Conservation (phyloP, 805 yeast genomes). For the Cyberlindnera mississippiensis region DNA sequence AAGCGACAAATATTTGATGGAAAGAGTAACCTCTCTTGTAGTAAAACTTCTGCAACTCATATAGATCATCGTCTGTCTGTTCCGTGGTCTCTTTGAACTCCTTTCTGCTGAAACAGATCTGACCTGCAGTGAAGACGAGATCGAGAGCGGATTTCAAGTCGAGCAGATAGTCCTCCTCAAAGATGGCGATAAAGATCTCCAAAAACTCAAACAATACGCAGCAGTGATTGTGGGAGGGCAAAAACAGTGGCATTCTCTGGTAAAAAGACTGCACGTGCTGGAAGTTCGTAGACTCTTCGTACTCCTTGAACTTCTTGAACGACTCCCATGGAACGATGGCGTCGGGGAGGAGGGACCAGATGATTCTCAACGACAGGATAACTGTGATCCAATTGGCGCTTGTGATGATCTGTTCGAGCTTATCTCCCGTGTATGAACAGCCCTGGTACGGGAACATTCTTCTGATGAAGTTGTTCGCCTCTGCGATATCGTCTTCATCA, state of each 20-base stretch:
- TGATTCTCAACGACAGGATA: constrained; percentile 29
- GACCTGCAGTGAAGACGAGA: constrained; percentile 34
- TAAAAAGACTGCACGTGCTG: constrained; percentile 31
- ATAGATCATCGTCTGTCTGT: constrained; percentile 26
- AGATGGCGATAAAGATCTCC: constrained; percentile 32
- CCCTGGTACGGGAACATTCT: constrained; percentile 35
- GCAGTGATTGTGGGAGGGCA: constrained; percentile 34
- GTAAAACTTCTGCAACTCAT: constrained; percentile 31
- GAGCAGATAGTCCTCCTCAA: constrained; percentile 30
- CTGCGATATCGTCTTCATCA: constrained; percentile 28
- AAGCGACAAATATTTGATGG: constrained; percentile 32
- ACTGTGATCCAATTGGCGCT: constrained; percentile 26
- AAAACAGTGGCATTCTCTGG: constrained; percentile 30
- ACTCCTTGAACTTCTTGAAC: constrained; percentile 26
- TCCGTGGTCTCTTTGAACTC: constrained; percentile 13
- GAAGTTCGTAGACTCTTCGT: constrained; percentile 23
- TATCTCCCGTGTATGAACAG: constrained; percentile 32
- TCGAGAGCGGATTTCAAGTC: constrained; percentile 31
- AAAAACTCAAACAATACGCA: constrained; percentile 35
- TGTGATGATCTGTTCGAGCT: constrained; percentile 25
- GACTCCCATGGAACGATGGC: constrained; percentile 36
- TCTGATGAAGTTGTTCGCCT: constrained; percentile 27
- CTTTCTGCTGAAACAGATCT: constrained; percentile 32
- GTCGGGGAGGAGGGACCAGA: constrained; percentile 33
- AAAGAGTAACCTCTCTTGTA: constrained; percentile 33